Evolutionary conservation across 2,329 filamentous ascomycete species (phyloP).

Genomic region (Elsinoe perseae): DNA sequence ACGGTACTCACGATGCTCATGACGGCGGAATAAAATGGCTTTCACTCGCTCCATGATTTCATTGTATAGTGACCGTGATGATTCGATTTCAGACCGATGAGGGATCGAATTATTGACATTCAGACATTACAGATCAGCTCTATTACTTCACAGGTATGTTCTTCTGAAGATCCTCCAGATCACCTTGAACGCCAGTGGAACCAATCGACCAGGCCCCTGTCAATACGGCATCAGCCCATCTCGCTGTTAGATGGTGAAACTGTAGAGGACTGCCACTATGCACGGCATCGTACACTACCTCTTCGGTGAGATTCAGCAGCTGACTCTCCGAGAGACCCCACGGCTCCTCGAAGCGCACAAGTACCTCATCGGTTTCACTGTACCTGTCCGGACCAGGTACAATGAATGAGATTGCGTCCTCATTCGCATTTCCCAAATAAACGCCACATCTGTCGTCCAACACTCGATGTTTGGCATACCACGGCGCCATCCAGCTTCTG

Average conservation of each 20-base stretch:
- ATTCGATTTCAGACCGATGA: not conserved
- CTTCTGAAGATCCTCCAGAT: constrained; percentile 6
- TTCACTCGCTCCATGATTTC: not conserved
- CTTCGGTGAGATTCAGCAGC: not conserved
- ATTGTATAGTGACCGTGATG: not conserved
- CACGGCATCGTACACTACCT: not conserved
- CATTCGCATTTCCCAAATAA: constrained; percentile 10
- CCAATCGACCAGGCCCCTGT: constrained; percentile 9
- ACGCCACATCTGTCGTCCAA: constrained; percentile 15
- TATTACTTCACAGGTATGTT: not conserved
- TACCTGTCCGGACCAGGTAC: not conserved
- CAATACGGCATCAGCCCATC: constrained; percentile 15
- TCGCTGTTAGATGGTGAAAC: constrained; percentile 8
- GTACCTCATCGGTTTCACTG: not conserved
- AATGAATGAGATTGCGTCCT: not conserved
- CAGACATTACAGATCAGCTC: not conserved
- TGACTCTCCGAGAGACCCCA: not conserved
- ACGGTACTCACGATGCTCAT: constrained; percentile 1
- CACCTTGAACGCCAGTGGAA: constrained; percentile 1
- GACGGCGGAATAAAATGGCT: not conserved
- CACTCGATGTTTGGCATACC: not conserved
- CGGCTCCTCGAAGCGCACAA: not conserved
- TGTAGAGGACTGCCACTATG: not conserved
- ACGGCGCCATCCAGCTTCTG: not conserved
- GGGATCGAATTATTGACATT: not conserved